A percentile compares a stretch with the other conserved stretches of the same genome.
Evolutionary conservation across 805 yeast genomes (phyloP).

Genomic region (Candida takata): DNA sequence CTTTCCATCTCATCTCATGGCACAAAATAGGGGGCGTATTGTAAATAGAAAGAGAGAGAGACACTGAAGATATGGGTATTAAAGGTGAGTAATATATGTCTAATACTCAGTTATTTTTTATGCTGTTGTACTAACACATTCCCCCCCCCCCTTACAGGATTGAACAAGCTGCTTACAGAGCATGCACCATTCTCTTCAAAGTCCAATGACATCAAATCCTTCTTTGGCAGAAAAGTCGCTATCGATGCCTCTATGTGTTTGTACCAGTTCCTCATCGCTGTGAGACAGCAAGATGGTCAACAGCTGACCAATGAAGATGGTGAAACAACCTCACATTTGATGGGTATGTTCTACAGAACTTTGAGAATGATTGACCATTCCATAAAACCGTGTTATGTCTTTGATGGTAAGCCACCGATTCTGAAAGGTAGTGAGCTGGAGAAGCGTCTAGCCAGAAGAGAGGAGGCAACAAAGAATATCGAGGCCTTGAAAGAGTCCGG

Average conservation of each 20-base stretch:
- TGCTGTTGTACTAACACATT: not conserved
- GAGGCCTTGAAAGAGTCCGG: slow-evolving; percentile 77
- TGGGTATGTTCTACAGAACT: slow-evolving; percentile 96
- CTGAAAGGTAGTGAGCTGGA: slow-evolving; percentile 89
- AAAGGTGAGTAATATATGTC: slow-evolving; percentile 29
- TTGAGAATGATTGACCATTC: slow-evolving; percentile 84
- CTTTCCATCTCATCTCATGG: slow-evolving; percentile 1
- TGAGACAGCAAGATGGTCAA: slow-evolving; percentile 94
- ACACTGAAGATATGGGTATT: slow-evolving; percentile 44
- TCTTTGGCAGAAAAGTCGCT: slow-evolving; percentile 95
- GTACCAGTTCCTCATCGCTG: slow-evolving; percentile 93
- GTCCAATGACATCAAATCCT: slow-evolving; percentile 72
- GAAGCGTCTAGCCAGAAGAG: slow-evolving; percentile 73
- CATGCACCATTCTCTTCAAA: slow-evolving; percentile 81
- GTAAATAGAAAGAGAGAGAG: too few species aligned
- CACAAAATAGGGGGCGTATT: too few species aligned
- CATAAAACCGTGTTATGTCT: slow-evolving; percentile 93
- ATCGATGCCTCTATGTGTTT: slow-evolving; percentile 94
- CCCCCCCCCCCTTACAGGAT: too few species aligned
- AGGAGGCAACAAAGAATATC: slow-evolving; percentile 72
- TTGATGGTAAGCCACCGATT: slow-evolving; percentile 97
- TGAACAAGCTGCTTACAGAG: slow-evolving; percentile 80
- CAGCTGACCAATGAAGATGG: slow-evolving; percentile 85
- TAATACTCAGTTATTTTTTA: not conserved
- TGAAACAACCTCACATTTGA: slow-evolving; percentile 86